Evolutionary conservation across 192 early-diverging fungal species (phyloP).

Genomic region (Dispira simplex): DNA sequence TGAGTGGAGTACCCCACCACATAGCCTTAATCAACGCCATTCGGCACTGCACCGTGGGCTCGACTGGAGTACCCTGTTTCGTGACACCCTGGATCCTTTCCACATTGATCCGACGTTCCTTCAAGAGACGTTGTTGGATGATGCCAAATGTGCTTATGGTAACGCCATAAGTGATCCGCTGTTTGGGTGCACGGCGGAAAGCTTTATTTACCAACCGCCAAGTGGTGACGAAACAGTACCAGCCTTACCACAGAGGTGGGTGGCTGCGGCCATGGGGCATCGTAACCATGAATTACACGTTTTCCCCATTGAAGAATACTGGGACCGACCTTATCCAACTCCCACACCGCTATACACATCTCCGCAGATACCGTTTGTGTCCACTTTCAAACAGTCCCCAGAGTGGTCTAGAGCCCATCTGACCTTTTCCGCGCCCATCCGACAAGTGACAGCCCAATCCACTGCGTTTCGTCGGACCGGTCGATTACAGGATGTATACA

Average conservation of each 20-base stretch:
- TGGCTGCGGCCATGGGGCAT: neutral
- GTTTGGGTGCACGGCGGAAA: too few species aligned
- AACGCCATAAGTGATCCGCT: too few species aligned
- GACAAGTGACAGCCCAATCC: conserved; percentile 6
- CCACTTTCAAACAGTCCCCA: neutral
- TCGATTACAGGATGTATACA: neutral
- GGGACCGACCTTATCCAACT: neutral
- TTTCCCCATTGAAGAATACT: neutral
- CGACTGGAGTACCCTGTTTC: too few species aligned
- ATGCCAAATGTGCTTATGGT: too few species aligned
- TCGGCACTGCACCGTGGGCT: too few species aligned
- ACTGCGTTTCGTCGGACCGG: neutral
- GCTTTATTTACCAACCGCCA: too few species aligned
- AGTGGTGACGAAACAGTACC: too few species aligned
- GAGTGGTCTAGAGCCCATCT: neutral
- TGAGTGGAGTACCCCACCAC: neutral
- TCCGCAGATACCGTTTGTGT: neutral
- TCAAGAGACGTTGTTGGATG: too few species aligned
- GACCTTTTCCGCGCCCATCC: neutral
- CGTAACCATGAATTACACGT: neutral
- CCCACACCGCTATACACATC: neutral
- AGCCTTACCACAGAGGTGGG: neutral
- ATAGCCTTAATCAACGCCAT: too few species aligned
- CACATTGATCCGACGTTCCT: too few species aligned
- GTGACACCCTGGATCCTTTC: too few species aligned